Conservation (phyloP, 495 filamentous ascomycete genomes). For the Neurospora sp. region DNA sequence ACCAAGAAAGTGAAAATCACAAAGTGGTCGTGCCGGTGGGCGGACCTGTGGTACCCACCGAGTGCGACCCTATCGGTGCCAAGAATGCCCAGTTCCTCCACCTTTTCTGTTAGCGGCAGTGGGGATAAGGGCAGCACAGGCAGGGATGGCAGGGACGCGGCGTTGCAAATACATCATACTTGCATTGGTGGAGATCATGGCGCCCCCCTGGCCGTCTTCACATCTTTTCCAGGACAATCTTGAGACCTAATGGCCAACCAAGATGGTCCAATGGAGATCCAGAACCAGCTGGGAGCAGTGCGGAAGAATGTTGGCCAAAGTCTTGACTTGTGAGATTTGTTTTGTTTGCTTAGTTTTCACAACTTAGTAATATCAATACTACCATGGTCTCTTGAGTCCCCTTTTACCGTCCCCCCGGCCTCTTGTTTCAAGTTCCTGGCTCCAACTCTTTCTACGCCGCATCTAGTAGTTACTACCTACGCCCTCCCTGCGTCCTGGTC, state of each 20-base stretch:
- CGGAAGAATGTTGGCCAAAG: not conserved
- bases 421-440: not conserved
- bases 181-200: constrained; percentile 7
- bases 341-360: not conserved
- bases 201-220: not conserved
- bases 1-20: not conserved
- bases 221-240: not conserved
- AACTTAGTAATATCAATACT: not conserved
- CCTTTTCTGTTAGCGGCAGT: not conserved
- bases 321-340: not conserved
- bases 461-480: not conserved
- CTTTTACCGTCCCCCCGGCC: not conserved
- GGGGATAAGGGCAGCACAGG: not conserved
- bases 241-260: not conserved
- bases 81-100: not conserved
- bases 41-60: not conserved
- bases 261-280: too few relatives aligned
- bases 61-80: not conserved
- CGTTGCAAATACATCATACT: constrained; percentile 18
- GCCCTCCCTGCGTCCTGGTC: not conserved
- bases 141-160: constrained; percentile 6
- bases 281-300: not conserved
- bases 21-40: not conserved
- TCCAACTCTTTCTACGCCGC: not conserved
- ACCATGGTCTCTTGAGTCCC: not conserved